Evolutionary conservation across 2,329 filamentous ascomycete species (phyloP), one percentile per base, ranked within the genome.

Genomic region (Pseudogymnoascus sp.): DNA sequence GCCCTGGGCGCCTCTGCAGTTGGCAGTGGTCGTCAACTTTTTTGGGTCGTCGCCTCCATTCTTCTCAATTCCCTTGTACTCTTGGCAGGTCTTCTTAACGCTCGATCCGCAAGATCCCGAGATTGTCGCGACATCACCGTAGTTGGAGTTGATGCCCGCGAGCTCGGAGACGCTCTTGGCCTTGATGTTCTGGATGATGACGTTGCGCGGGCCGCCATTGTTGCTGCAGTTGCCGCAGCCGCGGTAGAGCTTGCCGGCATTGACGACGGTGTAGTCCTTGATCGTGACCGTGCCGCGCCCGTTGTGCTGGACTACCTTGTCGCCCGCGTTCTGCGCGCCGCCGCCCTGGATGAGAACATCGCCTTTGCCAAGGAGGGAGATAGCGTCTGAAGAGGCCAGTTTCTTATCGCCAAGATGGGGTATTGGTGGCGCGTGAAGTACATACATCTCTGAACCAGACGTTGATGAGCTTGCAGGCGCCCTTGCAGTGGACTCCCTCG

Each of bases 161-260:
- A 75, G 59, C n/a, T 67, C 66, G 44, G 67, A 65, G 31, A 72
- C 70, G 4, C 64, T 62, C 13, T 68, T 68, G 64, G 77, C 77
- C 42, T 68, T 72, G 64, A 75, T 66, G 64, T 68, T 69, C 63
- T 68, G 63, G 65, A 77, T 64, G 42, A 69, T 69, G 53, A 75
- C 70, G 59, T 70, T 67, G 23, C 67, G 61, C n/a, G 67, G 64
- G 53, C 73, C 74, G 59, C 70, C 70, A 62, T 68, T 70, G 64
- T 68, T 69, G 65, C 69, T 69, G 70, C 77, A 80, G 72, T 77
- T 77, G 17, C 79, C 79, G 70, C 79, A 82, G 56, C 75, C 74
- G 64, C 79, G 77, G 73, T 79, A 80, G 53, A 81, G 68, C 70
- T 77, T 77, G 65, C 76, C 76, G 50, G 75, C 73, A 69, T 77